These are phyloP conservation scores for Vigna angularis DNA, from an alignment of 306 rosid genomes.

Conservation along the genomic window DNA sequence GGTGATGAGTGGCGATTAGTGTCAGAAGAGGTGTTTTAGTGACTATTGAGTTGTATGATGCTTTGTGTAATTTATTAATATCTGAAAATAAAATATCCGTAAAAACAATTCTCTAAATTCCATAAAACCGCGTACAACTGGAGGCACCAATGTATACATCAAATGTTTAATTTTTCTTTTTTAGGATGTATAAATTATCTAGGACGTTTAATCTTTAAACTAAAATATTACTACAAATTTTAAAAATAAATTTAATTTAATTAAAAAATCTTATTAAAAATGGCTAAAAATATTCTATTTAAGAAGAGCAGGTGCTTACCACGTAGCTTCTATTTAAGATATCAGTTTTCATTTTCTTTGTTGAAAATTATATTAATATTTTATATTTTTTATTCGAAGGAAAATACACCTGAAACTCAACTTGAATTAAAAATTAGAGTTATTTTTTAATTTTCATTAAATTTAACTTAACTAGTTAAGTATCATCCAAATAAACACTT, in stretches of 20 bases:
- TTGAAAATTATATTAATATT: too few species aligned
- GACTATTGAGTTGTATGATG: not conserved
- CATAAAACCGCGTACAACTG: not conserved
- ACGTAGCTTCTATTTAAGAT: not conserved
- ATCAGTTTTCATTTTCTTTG: too few species aligned
- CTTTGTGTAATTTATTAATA: not conserved
- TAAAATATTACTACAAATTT: not conserved
- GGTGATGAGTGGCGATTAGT: slow-evolving; percentile 35
- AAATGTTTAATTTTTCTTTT: not conserved
- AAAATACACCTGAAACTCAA: too few species aligned
- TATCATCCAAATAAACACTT: too few species aligned
- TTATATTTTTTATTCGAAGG: too few species aligned
- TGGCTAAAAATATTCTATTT: not conserved
- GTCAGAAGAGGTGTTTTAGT: not conserved
- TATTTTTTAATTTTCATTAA: too few species aligned
- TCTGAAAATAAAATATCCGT: not conserved
- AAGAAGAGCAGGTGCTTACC: not conserved
- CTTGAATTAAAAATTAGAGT: too few species aligned
- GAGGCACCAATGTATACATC: not conserved
- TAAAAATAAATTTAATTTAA: not conserved
- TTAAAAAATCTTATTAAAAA: not conserved
- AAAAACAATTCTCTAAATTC: not conserved
- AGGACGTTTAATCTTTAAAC: not conserved
- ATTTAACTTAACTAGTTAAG: too few species aligned
- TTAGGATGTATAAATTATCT: too few species aligned